Conservation (phyloP, 2,329 filamentous ascomycete genomes). For the Clonostachys chloroleuca region DNA sequence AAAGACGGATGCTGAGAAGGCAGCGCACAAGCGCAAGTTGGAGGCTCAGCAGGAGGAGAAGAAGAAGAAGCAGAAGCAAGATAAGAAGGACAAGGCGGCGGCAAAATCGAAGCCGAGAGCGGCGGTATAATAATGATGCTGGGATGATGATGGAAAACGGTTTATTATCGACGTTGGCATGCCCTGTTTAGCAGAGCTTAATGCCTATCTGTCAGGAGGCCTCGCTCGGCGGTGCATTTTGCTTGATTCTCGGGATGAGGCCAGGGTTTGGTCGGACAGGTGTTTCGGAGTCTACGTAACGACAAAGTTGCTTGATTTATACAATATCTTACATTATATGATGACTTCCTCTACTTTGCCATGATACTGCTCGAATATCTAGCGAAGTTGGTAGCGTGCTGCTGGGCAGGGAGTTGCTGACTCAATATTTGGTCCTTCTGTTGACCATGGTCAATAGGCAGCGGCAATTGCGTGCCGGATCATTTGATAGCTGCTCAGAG, state of each 20-base stretch:
- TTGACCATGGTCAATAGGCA: too few relatives aligned
- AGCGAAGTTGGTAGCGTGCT: too few relatives aligned
- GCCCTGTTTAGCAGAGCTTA: too few relatives aligned
- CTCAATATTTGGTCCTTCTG: too few relatives aligned
- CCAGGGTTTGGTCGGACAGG: neutral
- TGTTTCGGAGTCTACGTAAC: constrained; percentile 1
- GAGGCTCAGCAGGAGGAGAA: constrained; percentile 88
- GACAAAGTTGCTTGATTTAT: too few relatives aligned
- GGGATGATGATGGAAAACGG: neutral
- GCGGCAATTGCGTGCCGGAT: too few relatives aligned
- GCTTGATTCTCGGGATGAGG: neutral
- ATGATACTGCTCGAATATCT: too few relatives aligned
- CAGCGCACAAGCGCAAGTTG: constrained; percentile 83
- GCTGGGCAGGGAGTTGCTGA: too few relatives aligned
- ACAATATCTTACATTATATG: too few relatives aligned
- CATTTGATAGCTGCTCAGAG: too few relatives aligned
- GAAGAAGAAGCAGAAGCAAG: constrained; percentile 92
- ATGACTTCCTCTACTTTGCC: too few relatives aligned
- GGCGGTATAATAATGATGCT: constrained; percentile 28
- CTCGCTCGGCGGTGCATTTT: neutral
- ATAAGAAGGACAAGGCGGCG: constrained; percentile 93
- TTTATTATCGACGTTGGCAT: too few relatives aligned
- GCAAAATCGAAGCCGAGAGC: constrained; percentile 82
- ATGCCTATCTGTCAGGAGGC: neutral
- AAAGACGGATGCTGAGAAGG: constrained; percentile 83